phyloP scores from a whole-genome alignment of 1,284 basidiomycete species.

The Puccinia triticina region DNA sequence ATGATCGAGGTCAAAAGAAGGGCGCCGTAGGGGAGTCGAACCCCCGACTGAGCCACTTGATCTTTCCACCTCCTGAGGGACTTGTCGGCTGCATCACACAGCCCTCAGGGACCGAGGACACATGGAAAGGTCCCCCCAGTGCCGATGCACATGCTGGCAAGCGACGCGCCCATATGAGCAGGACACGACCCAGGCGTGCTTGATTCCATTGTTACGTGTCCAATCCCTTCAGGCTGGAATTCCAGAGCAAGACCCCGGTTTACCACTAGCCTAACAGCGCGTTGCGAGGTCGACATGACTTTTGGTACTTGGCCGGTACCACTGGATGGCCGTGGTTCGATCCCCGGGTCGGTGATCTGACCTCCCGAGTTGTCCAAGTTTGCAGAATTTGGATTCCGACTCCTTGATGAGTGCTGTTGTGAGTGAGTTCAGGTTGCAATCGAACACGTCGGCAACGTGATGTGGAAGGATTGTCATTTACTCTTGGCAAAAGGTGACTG shows the following conservation, averaged over 20 bases:
- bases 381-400: background rate
- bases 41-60: background rate
- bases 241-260: background rate
- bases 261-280: constrained; percentile 15
- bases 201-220: background rate
- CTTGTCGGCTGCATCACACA: background rate
- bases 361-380: background rate
- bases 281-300: background rate
- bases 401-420: too few relatives aligned
- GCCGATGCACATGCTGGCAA: background rate
- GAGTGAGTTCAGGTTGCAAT: too few relatives aligned
- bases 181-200: background rate
- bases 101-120: background rate
- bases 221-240: background rate
- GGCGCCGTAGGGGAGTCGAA: background rate
- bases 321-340: background rate
- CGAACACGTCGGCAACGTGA: too few relatives aligned
- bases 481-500: background rate
- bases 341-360: background rate
- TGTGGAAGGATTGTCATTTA: too few relatives aligned
- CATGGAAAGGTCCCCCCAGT: too few relatives aligned
- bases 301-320: background rate
- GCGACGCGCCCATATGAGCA: background rate
- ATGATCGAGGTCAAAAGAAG: too few relatives aligned
- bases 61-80: background rate